Base-by-base conservation (phyloP, 768 basidiomycete genomes). In the Leccinellum luteum region DNA sequence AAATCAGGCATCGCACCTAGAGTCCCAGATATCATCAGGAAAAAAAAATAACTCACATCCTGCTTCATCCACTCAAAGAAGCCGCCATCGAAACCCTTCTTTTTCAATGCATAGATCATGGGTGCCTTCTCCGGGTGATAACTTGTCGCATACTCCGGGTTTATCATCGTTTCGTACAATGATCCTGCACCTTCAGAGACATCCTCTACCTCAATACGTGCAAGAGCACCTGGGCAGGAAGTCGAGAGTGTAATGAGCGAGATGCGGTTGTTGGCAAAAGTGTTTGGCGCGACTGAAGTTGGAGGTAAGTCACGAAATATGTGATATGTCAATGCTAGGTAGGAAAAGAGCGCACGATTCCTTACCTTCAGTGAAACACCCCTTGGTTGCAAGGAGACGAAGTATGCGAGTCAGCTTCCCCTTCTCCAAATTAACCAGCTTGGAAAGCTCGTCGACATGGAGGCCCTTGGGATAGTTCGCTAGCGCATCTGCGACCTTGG, bases 251-350 rank as follows among this genome's bases (percentile, higher is more conserved):
- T 63, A 1, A 68, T 48, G 9, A 72, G 64, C 3, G 74, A 75
- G 27, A 74, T 61, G n/a, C 71, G 74, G 45, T 70, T 75, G 52
- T 74, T 74, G 12, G 71, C 67, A 58, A 72, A 74, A 0, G 55
- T 55, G 17, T 73, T 64, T 9, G 62, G 61, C 9, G 60, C 52
- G 7, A 75, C 73, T 69, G 15, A 28, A 35, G 25, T 38, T 3
- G 51, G 8, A n/a, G 2, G 25, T 34, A 3, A 56, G 55, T 35
- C 3, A 21, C 19, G 27, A 30, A 27, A n/a, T 45, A 30, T 13
- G 27, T 54, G 28, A 56, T 48, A 43, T 8, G 32, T 43, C 27
- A 27, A 27, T 19, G 17, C 25, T 4, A 15, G 14, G 4, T 3
- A 15, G 17, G 4, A n/a, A 44, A 12, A 0, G 41, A 43, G n/a